Percentiles rank a stretch among this genome's conserved stretches.
Conservation (phyloP, 441 rosid genomes). For the Capsella rubella region DNA sequence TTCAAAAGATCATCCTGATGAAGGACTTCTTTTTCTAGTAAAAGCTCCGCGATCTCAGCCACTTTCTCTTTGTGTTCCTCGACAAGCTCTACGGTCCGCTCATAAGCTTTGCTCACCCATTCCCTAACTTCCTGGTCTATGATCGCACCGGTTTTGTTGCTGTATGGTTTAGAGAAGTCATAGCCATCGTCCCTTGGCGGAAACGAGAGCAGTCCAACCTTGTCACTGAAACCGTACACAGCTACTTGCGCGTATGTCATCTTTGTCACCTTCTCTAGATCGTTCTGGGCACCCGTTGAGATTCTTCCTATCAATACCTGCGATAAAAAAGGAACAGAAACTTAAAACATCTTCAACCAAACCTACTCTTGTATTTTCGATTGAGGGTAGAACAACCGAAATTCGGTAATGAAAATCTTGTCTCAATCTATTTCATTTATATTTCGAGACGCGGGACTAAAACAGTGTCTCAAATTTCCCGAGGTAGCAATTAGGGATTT, state of each 20-base stretch:
- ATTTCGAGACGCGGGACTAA: background rate
- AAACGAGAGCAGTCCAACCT: conserved; percentile 78
- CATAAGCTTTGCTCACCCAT: conserved; percentile 70
- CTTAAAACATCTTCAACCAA: background rate
- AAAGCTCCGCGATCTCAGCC: conserved; percentile 67
- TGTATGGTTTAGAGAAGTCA: conserved; percentile 73
- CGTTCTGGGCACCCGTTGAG: conserved; percentile 81
- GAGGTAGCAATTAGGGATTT: background rate
- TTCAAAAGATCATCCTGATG: conserved; percentile 69
- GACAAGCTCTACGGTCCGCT: conserved; percentile 55
- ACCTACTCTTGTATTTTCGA: background rate
- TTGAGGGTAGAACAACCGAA: background rate
- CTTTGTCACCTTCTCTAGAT: conserved; percentile 77
- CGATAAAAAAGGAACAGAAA: background rate
- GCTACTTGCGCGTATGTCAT: conserved; percentile 86
- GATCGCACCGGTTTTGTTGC: conserved; percentile 74
- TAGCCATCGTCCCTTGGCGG: conserved; percentile 65
- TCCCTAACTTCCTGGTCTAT: conserved; percentile 73
- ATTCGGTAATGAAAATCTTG: background rate
- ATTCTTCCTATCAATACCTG: conserved; percentile 76
- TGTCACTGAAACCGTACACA: conserved; percentile 76
- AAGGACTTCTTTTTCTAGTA: conserved; percentile 72
- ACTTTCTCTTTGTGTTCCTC: conserved; percentile 66
- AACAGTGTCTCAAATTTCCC: background rate
- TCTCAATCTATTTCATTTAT: background rate